These are phyloP conservation scores for Globisporangium emineosum DNA, from an alignment of 352 stramenopile genomes.

Conservation along the genomic window DNA sequence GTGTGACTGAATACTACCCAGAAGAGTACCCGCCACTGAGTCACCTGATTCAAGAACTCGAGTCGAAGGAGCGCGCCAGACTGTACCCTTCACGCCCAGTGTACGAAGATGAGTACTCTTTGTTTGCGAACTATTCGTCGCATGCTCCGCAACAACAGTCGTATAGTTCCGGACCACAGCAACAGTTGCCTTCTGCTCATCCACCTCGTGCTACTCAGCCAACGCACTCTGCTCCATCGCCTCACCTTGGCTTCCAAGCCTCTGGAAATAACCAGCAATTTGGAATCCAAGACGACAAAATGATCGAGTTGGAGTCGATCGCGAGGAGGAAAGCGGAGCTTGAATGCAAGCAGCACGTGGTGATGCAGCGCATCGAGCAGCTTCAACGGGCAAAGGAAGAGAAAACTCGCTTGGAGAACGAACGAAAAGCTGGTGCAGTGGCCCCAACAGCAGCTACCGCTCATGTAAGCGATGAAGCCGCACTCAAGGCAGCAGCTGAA, in stretches of 20 bases:
- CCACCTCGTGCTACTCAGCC: neutral
- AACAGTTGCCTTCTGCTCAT: conserved; percentile 6
- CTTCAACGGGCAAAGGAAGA: conserved; percentile 51
- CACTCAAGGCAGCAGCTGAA: conserved; percentile 23
- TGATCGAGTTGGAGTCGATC: conserved; percentile 55
- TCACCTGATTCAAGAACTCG: conserved; percentile 62
- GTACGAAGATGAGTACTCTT: conserved; percentile 73
- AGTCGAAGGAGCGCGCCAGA: conserved; percentile 46
- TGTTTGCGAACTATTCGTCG: conserved; percentile 53
- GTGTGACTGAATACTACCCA: conserved; percentile 73
- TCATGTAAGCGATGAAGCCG: neutral
- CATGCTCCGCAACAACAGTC: conserved; percentile 10
- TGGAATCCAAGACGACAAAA: conserved; percentile 17
- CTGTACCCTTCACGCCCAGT: conserved; percentile 57
- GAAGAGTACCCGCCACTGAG: conserved; percentile 74
- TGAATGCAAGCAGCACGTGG: conserved; percentile 51
- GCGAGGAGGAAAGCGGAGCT: conserved; percentile 51
- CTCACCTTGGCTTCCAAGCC: neutral
- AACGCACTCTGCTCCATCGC: conserved; percentile 6
- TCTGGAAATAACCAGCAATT: conserved; percentile 5
- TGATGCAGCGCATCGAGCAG: conserved; percentile 46
- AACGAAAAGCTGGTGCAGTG: conserved; percentile 25
- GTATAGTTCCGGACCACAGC: neutral
- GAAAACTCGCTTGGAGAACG: conserved; percentile 30
- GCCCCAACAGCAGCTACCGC: conserved; percentile 10